Percentiles rank a stretch among this genome's conserved stretches.
Evolutionary conservation across 169 alveolate genomes (phyloP).

Genomic region (Ichthyophthirius multifiliis): DNA sequence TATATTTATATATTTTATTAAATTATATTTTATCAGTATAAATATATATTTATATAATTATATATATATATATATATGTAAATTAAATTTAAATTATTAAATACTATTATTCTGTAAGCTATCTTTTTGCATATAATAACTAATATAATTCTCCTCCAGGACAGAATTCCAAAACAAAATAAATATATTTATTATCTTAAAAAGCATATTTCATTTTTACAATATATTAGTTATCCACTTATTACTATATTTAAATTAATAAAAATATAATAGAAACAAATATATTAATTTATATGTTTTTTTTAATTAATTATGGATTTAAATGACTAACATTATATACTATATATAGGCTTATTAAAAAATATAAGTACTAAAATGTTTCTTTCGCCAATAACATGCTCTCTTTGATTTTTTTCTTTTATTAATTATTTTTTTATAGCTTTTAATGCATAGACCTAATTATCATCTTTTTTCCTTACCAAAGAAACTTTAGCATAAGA

Average conservation of each 20-base stretch:
- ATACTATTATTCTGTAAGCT: conserved; percentile 53
- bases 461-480: conserved; percentile 54
- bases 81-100: too few relatives aligned
- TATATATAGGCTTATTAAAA: too few relatives aligned
- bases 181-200: conserved; percentile 44
- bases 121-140: conserved; percentile 37
- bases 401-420: conserved; percentile 12
- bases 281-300: too few relatives aligned
- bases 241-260: background rate
- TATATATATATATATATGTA: too few relatives aligned
- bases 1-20: too few relatives aligned
- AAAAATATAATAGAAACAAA: background rate
- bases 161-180: conserved; percentile 56
- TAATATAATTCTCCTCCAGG: conserved; percentile 71
- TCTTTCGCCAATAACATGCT: conserved; percentile 60
- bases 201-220: conserved; percentile 72
- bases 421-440: conserved; percentile 27
- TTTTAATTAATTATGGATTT: too few relatives aligned
- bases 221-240: conserved; percentile 15
- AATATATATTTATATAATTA: too few relatives aligned
- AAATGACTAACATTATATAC: too few relatives aligned
- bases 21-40: too few relatives aligned
- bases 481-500: conserved; percentile 74
- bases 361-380: conserved; percentile 43
- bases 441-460: conserved; percentile 36